These are phyloP conservation scores for Phytophthora pini DNA, from an alignment of 352 stramenopile genomes.

Conservation along the genomic window DNA sequence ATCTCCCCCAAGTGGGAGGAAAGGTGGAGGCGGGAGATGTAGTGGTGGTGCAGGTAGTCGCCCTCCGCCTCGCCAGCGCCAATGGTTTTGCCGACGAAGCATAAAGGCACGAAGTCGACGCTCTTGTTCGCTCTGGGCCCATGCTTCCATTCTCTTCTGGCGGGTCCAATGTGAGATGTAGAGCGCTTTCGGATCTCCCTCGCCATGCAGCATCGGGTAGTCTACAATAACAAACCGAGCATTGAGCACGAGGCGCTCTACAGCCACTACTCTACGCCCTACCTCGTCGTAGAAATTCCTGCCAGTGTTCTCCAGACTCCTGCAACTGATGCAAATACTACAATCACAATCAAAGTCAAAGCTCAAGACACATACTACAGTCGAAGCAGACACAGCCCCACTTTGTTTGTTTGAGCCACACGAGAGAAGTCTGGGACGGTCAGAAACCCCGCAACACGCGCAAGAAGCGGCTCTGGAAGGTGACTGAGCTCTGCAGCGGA, in stretches of 20 bases:
- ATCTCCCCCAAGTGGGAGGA: constrained; percentile 17
- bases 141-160: constrained; percentile 25
- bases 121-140: constrained; percentile 8
- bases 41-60: constrained; percentile 17
- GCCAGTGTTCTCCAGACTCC: constrained; percentile 36
- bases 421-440: constrained; percentile 38
- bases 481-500: constrained; percentile 51
- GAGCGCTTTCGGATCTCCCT: constrained; percentile 17
- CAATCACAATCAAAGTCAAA: constrained; percentile 1
- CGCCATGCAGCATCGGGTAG: constrained; percentile 11
- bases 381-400: constrained; percentile 4
- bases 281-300: constrained; percentile 40
- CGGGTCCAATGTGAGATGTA: constrained; percentile 32
- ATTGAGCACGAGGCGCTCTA: too few relatives aligned
- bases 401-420: constrained; percentile 48
- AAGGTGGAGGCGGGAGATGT: constrained; percentile 24
- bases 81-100: constrained; percentile 14
- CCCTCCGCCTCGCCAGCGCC: constrained; percentile 20
- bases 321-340: constrained; percentile 41
- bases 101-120: constrained; percentile 11
- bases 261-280: background rate
- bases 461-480: constrained; percentile 41
- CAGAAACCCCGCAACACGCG: constrained; percentile 39
- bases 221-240: constrained; percentile 16
- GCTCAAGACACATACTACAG: background rate